phyloP scores from a whole-genome alignment of 192 early-diverging fungal species.

The Entomortierella parvispora region DNA sequence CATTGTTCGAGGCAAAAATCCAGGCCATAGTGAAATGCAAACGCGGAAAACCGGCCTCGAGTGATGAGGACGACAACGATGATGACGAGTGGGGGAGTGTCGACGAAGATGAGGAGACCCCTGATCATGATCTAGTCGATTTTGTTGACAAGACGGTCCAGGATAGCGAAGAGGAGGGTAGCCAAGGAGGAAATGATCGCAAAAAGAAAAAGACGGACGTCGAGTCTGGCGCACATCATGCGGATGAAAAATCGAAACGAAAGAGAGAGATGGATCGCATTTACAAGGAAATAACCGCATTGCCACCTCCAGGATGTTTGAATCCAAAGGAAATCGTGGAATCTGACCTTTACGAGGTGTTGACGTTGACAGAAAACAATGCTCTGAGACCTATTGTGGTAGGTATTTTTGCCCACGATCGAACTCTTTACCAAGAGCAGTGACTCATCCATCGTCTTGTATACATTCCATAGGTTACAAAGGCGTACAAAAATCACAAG shows the following conservation, averaged over 20 bases:
- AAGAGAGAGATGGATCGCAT: slow-evolving; percentile 13
- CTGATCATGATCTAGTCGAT: slow-evolving; percentile 12
- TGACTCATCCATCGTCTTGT: not conserved
- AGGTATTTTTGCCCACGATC: not conserved
- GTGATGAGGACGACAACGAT: slow-evolving; percentile 1
- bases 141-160: slow-evolving; percentile 13
- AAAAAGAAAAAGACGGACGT: slow-evolving; percentile 24
- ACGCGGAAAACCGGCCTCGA: not conserved
- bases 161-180: not conserved
- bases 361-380: slow-evolving; percentile 18
- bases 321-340: slow-evolving; percentile 7
- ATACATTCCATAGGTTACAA: slow-evolving; percentile 7
- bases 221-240: not conserved
- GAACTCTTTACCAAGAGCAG: not conserved
- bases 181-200: slow-evolving; percentile 3
- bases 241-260: slow-evolving; percentile 2
- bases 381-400: slow-evolving; percentile 32
- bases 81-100: slow-evolving; percentile 18
- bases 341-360: slow-evolving; percentile 9
- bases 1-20: slow-evolving; percentile 35
- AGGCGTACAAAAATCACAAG: slow-evolving; percentile 14
- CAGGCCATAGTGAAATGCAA: slow-evolving; percentile 17
- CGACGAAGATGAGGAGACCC: slow-evolving; percentile 18
- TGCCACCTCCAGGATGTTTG: slow-evolving; percentile 35
- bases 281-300: slow-evolving; percentile 2